These are phyloP conservation scores for Diplodia corticola DNA, from an alignment of 2,329 filamentous ascomycete genomes.

Conservation along the genomic window DNA sequence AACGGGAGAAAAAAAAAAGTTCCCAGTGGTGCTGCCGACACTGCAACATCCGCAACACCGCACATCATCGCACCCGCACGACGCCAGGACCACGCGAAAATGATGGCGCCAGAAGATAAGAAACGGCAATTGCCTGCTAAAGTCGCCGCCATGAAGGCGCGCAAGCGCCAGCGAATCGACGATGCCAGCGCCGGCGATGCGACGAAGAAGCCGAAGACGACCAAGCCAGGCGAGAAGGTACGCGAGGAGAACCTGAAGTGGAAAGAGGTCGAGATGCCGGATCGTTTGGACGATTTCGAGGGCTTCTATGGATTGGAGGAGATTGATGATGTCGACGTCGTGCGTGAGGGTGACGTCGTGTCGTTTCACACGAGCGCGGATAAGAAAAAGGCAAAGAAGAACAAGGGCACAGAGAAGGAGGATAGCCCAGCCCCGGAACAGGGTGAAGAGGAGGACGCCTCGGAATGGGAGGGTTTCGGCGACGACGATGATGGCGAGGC, in stretches of 20 bases:
- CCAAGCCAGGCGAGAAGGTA: slow-evolving; percentile 29
- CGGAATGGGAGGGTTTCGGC: slow-evolving; percentile 36
- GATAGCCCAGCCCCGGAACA: slow-evolving; percentile 21
- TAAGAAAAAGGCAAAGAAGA: slow-evolving; percentile 29
- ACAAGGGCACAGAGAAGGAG: slow-evolving; percentile 29
- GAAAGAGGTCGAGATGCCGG: slow-evolving; percentile 67
- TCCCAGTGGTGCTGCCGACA: background rate
- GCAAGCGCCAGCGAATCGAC: slow-evolving; percentile 42
- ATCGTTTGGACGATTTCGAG: slow-evolving; percentile 83
- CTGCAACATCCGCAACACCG: background rate
- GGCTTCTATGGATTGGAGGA: slow-evolving; percentile 93
- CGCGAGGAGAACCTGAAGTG: slow-evolving; percentile 58
- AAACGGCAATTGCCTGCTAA: slow-evolving; percentile 44
- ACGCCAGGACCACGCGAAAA: slow-evolving; percentile 3
- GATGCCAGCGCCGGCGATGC: slow-evolving; percentile 22
- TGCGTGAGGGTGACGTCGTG: slow-evolving; percentile 58
- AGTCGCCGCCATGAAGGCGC: slow-evolving; percentile 41
- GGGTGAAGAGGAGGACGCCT: slow-evolving; percentile 30
- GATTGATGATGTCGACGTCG: slow-evolving; percentile 85
- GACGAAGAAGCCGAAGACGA: slow-evolving; percentile 26
- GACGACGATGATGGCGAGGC: slow-evolving; percentile 37
- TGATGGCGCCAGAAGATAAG: slow-evolving; percentile 29
- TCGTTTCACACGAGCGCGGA: slow-evolving; percentile 38
- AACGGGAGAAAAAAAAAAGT: slow-evolving; percentile 17
- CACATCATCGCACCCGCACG: background rate